These are phyloP conservation scores for Colletotrichum godetiae DNA, from an alignment of 2,329 filamentous ascomycete species.

Conservation along the genomic window DNA sequence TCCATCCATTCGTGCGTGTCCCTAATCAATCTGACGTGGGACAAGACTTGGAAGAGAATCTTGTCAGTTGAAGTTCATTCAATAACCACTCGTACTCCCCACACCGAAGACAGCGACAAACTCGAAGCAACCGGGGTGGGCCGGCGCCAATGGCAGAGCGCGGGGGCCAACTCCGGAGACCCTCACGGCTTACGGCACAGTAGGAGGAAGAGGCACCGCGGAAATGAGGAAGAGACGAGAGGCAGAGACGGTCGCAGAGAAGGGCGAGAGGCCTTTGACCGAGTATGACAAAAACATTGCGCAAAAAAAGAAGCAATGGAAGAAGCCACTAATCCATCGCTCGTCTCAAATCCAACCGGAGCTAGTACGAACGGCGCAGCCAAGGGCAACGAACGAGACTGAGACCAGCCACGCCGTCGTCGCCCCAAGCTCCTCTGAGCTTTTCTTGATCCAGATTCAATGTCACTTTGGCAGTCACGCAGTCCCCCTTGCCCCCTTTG, in stretches of 20 bases:
- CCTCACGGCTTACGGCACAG: neutral
- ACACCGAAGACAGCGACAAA: slow-evolving; percentile 2
- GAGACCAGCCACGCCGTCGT: slow-evolving; percentile 26
- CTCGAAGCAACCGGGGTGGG: neutral
- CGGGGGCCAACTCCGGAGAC: neutral
- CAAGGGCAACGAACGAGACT: neutral
- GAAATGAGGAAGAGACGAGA: neutral
- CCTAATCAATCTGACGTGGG: slow-evolving; percentile 21
- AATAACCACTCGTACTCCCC: neutral
- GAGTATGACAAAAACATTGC: slow-evolving; percentile 1
- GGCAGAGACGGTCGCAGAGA: neutral
- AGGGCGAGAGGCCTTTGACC: neutral
- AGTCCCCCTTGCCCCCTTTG: neutral
- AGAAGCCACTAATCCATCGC: slow-evolving; percentile 14
- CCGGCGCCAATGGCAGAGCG: neutral
- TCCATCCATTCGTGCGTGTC: neutral
- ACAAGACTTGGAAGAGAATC: slow-evolving; percentile 6
- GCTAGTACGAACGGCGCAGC: slow-evolving; percentile 13
- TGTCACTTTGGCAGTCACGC: neutral
- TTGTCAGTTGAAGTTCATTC: neutral
- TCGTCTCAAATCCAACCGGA: slow-evolving; percentile 15
- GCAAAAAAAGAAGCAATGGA: slow-evolving; percentile 29
- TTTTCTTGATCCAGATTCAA: neutral
- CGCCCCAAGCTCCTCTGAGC: slow-evolving; percentile 18
- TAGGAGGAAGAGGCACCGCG: neutral